A percentile compares a stretch with the other conserved stretches of the same genome.
Evolutionary conservation across 1,284 basidiomycete species (phyloP).

Genomic region (Marasmius tenuissimus): DNA sequence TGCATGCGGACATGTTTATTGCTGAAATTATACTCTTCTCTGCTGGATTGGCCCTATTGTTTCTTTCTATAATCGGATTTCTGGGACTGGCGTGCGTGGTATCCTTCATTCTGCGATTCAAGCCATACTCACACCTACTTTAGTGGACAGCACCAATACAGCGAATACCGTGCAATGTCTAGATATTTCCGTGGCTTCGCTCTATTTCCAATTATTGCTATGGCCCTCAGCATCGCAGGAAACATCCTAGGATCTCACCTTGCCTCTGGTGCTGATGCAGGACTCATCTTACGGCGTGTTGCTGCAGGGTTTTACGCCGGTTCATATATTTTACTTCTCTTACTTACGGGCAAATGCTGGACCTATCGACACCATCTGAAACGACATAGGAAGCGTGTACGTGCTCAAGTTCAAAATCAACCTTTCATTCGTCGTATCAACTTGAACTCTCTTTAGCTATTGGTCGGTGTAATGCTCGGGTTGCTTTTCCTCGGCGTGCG

Average conservation of each 20-base stretch:
- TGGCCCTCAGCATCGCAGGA: constrained; percentile 55
- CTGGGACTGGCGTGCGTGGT: constrained; percentile 56
- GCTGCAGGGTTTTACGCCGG: constrained; percentile 50
- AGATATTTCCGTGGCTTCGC: constrained; percentile 39
- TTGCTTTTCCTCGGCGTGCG: constrained; percentile 62
- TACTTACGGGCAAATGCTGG: constrained; percentile 48
- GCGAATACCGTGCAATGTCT: constrained; percentile 39
- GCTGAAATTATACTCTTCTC: constrained; percentile 57
- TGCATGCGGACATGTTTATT: constrained; percentile 41
- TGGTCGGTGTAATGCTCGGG: constrained; percentile 49
- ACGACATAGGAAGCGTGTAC: constrained; percentile 48
- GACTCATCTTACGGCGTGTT: constrained; percentile 44
- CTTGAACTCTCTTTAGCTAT: constrained; percentile 36
- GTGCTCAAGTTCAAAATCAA: not conserved
- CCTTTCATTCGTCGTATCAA: constrained; percentile 7
- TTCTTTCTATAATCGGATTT: constrained; percentile 59
- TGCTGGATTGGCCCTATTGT: constrained; percentile 51
- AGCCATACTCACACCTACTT: not conserved
- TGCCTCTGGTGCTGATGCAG: constrained; percentile 26
- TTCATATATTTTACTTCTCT: constrained; percentile 43
- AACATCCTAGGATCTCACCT: constrained; percentile 39
- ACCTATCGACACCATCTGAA: constrained; percentile 44
- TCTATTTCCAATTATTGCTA: constrained; percentile 40
- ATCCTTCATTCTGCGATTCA: not conserved
- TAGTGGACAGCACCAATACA: constrained; percentile 48